Conservation (phyloP, 306 rosid genomes). For the Rosa chinensis region DNA sequence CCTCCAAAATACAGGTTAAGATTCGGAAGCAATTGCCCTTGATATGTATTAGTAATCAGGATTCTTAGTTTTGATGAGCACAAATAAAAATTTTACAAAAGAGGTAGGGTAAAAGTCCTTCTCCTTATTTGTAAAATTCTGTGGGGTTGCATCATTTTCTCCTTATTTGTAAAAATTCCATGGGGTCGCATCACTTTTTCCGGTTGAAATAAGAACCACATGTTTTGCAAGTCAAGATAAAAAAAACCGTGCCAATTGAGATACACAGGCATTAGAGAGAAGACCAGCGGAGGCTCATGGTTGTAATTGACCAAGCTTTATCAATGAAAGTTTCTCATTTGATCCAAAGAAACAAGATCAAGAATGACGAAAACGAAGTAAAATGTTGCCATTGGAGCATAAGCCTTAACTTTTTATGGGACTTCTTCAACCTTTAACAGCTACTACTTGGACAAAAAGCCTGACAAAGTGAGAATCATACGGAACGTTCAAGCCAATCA, state of each 20-base stretch:
- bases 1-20: neutral
- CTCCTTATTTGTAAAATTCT: no score
- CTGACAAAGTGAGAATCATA: neutral
- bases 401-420: no score
- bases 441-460: neutral
- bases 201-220: no score
- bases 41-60: neutral
- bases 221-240: no score
- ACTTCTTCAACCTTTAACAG: neutral
- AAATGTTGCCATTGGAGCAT: neutral
- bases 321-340: neutral
- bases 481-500: neutral
- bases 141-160: no score
- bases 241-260: neutral
- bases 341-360: neutral
- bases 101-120: no score
- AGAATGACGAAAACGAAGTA: neutral
- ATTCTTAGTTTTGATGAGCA: neutral
- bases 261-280: neutral
- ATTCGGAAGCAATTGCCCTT: neutral
- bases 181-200: no score
- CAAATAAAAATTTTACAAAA: no score
- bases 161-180: no score
- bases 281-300: neutral
- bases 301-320: neutral